A percentile compares a stretch with the other conserved stretches of the same genome.
phyloP scores from a whole-genome alignment of 2,329 filamentous ascomycete genomes.

The Microdochium nivale region DNA sequence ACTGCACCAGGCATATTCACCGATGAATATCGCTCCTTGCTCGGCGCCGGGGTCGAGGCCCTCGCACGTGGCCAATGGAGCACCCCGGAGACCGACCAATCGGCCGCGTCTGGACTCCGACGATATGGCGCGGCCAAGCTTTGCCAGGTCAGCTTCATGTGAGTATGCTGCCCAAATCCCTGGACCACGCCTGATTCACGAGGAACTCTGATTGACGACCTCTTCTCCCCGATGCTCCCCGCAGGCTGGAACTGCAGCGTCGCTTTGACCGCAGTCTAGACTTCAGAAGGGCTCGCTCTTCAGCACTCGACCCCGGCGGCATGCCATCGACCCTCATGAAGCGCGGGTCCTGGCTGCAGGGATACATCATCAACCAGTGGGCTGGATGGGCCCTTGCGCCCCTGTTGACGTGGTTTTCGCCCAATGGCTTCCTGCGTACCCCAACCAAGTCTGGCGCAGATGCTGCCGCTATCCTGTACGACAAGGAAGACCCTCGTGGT shows the following conservation, averaged over 20 bases:
- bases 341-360: constrained; percentile 10
- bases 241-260: constrained; percentile 13
- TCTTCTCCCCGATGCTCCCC: not conserved
- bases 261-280: constrained; percentile 11
- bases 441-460: constrained; percentile 17
- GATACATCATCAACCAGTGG: constrained; percentile 7
- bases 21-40: constrained; percentile 7
- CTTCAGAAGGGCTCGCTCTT: constrained; percentile 14
- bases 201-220: not conserved
- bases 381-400: constrained; percentile 3
- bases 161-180: not conserved
- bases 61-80: constrained; percentile 10
- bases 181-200: not conserved
- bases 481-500: constrained; percentile 9
- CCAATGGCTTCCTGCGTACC: constrained; percentile 16
- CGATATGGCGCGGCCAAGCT: constrained; percentile 16
- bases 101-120: constrained; percentile 9
- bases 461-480: constrained; percentile 15
- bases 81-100: constrained; percentile 2
- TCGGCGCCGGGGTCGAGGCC: constrained; percentile 8
- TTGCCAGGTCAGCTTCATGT: constrained; percentile 16
- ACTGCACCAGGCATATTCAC: constrained; percentile 5
- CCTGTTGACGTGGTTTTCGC: constrained; percentile 8
- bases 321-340: constrained; percentile 15
- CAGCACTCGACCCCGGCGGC: constrained; percentile 18